Evolutionary conservation across 2,329 filamentous ascomycete species (phyloP).

Genomic region (Sclerotinia minor): DNA sequence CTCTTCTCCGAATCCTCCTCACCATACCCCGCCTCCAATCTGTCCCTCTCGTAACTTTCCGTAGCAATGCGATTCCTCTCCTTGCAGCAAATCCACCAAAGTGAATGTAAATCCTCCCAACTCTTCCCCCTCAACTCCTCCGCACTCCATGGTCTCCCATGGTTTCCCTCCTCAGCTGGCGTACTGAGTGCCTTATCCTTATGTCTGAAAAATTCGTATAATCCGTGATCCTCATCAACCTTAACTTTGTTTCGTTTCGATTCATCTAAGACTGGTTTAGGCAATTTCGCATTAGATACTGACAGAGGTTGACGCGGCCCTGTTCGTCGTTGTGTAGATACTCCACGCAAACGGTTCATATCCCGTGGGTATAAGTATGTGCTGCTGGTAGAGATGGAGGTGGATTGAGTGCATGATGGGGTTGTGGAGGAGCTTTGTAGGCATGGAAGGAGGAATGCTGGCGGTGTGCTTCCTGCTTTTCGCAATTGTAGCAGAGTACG

Average conservation of each 20-base stretch:
- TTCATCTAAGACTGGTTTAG: constrained; percentile 64
- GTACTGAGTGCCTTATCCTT: constrained; percentile 67
- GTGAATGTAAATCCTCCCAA: constrained; percentile 86
- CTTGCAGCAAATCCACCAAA: constrained; percentile 94
- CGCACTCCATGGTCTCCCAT: constrained; percentile 81
- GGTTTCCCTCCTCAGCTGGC: constrained; percentile 67
- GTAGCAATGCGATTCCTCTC: constrained; percentile 91
- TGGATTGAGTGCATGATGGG: constrained; percentile 33
- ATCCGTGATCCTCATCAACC: constrained; percentile 73
- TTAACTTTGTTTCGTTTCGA: constrained; percentile 56
- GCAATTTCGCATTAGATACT: constrained; percentile 70
- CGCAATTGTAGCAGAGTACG: constrained; percentile 30
- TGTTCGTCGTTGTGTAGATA: constrained; percentile 77
- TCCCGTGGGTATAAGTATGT: constrained; percentile 54
- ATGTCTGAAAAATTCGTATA: constrained; percentile 87
- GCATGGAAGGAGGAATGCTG: constrained; percentile 41
- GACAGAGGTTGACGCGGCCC: constrained; percentile 74
- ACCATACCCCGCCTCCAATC: constrained; percentile 72
- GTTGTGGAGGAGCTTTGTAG: constrained; percentile 27
- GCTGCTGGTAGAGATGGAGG: constrained; percentile 40
- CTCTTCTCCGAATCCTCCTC: constrained; percentile 64
- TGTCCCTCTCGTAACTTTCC: constrained; percentile 65
- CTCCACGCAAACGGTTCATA: constrained; percentile 75
- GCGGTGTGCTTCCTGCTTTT: constrained; percentile 31
- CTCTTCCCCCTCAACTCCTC: constrained; percentile 85